phyloP scores from a whole-genome alignment of 805 yeast species.

The Torulaspora quercuum region DNA sequence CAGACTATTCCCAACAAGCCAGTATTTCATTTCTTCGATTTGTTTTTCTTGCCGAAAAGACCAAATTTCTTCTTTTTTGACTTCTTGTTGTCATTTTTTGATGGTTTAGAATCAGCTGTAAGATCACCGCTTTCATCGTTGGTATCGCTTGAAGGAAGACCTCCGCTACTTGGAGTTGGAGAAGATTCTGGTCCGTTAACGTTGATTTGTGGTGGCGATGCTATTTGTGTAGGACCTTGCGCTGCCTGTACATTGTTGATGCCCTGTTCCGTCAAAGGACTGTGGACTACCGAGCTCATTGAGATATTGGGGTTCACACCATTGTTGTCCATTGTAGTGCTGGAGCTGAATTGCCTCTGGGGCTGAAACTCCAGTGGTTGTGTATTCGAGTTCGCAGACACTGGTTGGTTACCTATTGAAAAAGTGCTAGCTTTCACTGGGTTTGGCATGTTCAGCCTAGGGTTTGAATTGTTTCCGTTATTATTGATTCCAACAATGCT shows the following conservation, averaged over 20 bases:
- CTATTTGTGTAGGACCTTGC: conserved; percentile 10
- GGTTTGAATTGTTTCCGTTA: conserved; percentile 8
- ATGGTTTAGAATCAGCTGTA: conserved; percentile 8
- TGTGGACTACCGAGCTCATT: conserved; percentile 26
- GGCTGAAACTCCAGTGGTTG: conserved; percentile 10
- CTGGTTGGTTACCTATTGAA: conserved; percentile 11
- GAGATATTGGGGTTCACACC: conserved; percentile 23
- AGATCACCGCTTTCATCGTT: conserved; percentile 9
- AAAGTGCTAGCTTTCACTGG: conserved; percentile 12
- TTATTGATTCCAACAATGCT: conserved; percentile 9
- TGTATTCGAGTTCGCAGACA: conserved; percentile 6
- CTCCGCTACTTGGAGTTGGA: conserved; percentile 12
- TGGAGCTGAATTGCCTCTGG: conserved; percentile 29
- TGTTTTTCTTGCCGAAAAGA: conserved; percentile 30
- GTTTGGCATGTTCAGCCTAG: conserved; percentile 17
- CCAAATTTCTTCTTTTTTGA: conserved; percentile 34
- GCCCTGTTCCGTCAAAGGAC: conserved; percentile 14
- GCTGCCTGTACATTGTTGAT: conserved; percentile 2
- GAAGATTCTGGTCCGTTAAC: conserved; percentile 15
- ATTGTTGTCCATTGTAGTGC: conserved; percentile 21
- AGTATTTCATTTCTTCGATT: conserved; percentile 23
- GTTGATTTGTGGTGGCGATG: conserved; percentile 19
- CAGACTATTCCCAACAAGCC: conserved; percentile 3
- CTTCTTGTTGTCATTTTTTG: conserved; percentile 20
- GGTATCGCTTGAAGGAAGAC: conserved; percentile 8